Evolutionary conservation across 2,329 filamentous ascomycete genomes (phyloP).

Genomic region (Diplocarpon mali): DNA sequence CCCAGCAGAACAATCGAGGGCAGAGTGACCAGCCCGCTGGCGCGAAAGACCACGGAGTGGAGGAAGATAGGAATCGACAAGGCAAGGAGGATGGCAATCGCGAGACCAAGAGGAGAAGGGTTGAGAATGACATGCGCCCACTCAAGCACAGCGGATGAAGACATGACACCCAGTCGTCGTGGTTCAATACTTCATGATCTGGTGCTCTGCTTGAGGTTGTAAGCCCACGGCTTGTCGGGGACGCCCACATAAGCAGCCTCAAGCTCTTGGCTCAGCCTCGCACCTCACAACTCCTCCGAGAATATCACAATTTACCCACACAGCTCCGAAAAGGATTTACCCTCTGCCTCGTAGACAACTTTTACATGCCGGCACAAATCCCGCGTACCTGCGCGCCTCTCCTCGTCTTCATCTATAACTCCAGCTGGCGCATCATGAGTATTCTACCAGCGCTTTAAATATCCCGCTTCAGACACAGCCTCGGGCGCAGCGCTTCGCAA

Average conservation of each 20-base stretch:
- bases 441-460: background rate
- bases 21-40: constrained; percentile 52
- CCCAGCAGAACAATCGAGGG: constrained; percentile 75
- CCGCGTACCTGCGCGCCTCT: too few species aligned
- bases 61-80: constrained; percentile 62
- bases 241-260: too few species aligned
- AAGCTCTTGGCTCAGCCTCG: too few species aligned
- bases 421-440: background rate
- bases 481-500: background rate
- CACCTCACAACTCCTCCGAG: too few species aligned
- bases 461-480: background rate
- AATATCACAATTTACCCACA: too few species aligned
- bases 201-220: too few species aligned
- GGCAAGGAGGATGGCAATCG: constrained; percentile 59
- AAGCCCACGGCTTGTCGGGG: too few species aligned
- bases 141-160: constrained; percentile 12
- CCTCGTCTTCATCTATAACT: background rate
- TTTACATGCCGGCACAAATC: too few species aligned
- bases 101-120: constrained; percentile 50
- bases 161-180: background rate
- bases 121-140: constrained; percentile 44
- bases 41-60: constrained; percentile 60
- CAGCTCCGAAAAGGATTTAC: too few species aligned
- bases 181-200: too few species aligned
- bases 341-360: too few species aligned